Base-by-base conservation (phyloP, 768 basidiomycete genomes). In the Pleurotus cornucopiae region DNA sequence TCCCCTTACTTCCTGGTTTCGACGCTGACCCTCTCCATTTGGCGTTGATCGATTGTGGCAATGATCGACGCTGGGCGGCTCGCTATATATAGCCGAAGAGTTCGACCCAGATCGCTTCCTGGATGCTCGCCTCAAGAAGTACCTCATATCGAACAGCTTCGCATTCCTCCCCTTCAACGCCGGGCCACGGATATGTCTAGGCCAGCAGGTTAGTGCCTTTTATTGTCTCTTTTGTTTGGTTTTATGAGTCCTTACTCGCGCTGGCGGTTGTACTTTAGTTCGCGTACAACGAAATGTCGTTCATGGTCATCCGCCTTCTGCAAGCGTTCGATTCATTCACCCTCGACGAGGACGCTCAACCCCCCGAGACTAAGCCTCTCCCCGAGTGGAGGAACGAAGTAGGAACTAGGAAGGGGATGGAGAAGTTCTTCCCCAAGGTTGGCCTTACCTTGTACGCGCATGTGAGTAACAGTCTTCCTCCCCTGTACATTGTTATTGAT, bases 91-190 rank as follows among this genome's bases (percentile, higher is more conserved):
- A 86, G 86, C 86, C 3, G 73, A 81, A 46, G 76, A 82, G 63
- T 88, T 88, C 55, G 86, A 89, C 62, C 86, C 87, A 0, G 85
- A 87, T 58, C 79, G 86, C 3, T 89, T 85, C 73, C 71, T 88
- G 44, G 87, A 88, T 63, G 73, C 82, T 7, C 74, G 86, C 7
- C 66, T 86, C 34, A 76, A 82, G 59, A 82, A 80, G 61, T 85
- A 86, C 56, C 73, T 88, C 25, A 71, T 79, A 25, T 76, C 79
- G 38, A 85, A 86, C 60, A 78, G 84, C 0, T 87, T 84, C 70
- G 85, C 87, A 56, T 90, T 89, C 71, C 73, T 88, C 3, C 84
- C 83, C 13, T 85, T 85, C 72, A 84, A 83, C 56, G 82, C 77
- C 2, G 78, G 78, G 13, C 83, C 83, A 5, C 74, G 82, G 13